These are phyloP conservation scores for Claviceps paspali DNA, from an alignment of 2,329 filamentous ascomycete species.

Conservation along the genomic window DNA sequence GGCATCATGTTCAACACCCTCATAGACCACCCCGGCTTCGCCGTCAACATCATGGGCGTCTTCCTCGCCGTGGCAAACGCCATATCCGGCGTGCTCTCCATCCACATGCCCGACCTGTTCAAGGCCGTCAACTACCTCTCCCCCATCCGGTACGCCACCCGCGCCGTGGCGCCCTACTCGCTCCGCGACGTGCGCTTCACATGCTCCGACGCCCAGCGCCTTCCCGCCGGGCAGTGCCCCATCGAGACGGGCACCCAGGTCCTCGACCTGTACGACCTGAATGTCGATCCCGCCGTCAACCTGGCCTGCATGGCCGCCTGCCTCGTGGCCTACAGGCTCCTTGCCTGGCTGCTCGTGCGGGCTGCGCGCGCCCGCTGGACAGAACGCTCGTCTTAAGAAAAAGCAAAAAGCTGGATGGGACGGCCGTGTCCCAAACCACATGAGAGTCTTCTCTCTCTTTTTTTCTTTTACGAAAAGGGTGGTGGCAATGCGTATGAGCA, in stretches of 20 bases:
- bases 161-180: slow-evolving; percentile 51
- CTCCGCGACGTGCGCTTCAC: slow-evolving; percentile 46
- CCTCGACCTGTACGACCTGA: slow-evolving; percentile 49
- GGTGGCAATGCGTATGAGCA: too few species aligned
- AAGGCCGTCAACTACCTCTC: slow-evolving; percentile 56
- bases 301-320: slow-evolving; percentile 47
- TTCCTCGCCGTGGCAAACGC: slow-evolving; percentile 55
- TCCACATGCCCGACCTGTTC: slow-evolving; percentile 52
- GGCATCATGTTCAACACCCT: slow-evolving; percentile 72
- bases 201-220: slow-evolving; percentile 43
- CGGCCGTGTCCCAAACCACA: too few species aligned
- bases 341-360: slow-evolving; percentile 45
- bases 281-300: slow-evolving; percentile 45
- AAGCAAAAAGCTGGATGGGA: too few species aligned
- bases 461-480: too few species aligned
- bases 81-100: slow-evolving; percentile 57
- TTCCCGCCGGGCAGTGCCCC: slow-evolving; percentile 46
- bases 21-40: slow-evolving; percentile 59
- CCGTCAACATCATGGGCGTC: slow-evolving; percentile 56
- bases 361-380: slow-evolving; percentile 38
- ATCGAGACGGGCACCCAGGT: slow-evolving; percentile 53
- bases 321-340: slow-evolving; percentile 47
- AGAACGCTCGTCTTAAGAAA: too few species aligned
- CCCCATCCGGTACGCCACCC: slow-evolving; percentile 54
- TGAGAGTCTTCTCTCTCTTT: too few species aligned